Percentiles rank a stretch among this genome's conserved stretches.
Evolutionary conservation across 805 yeast species (phyloP).

Genomic region (Candida xyloterini): DNA sequence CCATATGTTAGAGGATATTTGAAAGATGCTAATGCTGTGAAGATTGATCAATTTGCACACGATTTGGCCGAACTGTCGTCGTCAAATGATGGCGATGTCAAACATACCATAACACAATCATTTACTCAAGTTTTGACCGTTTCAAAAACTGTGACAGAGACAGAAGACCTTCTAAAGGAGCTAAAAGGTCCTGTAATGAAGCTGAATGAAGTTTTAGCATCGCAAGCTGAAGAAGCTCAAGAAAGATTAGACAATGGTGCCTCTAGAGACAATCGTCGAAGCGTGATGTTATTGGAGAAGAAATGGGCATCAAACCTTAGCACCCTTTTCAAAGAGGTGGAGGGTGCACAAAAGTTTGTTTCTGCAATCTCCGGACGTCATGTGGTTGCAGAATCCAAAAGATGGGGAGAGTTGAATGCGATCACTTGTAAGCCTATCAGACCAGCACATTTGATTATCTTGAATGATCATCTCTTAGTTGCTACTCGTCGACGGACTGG

Average conservation of each 20-base stretch:
- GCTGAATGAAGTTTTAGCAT: constrained; percentile 55
- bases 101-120: constrained; percentile 56
- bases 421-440: constrained; percentile 81
- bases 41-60: constrained; percentile 66
- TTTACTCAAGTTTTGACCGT: constrained; percentile 59
- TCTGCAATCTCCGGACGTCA: constrained; percentile 79
- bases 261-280: constrained; percentile 54
- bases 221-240: constrained; percentile 32
- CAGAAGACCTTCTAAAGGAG: constrained; percentile 60
- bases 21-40: constrained; percentile 64
- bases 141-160: constrained; percentile 56
- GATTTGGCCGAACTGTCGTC: constrained; percentile 47
- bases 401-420: constrained; percentile 84
- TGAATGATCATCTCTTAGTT: constrained; percentile 73
- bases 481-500: constrained; percentile 58
- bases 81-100: constrained; percentile 54
- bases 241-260: constrained; percentile 10
- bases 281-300: constrained; percentile 69
- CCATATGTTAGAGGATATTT: constrained; percentile 47
- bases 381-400: constrained; percentile 69
- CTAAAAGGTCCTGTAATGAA: constrained; percentile 60
- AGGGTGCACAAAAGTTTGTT: constrained; percentile 82
- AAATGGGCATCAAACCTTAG: constrained; percentile 78
- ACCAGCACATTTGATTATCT: constrained; percentile 69
- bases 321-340: constrained; percentile 74